phyloP scores from a whole-genome alignment of 2,329 filamentous ascomycete species.

The Biscogniauxia marginata region DNA sequence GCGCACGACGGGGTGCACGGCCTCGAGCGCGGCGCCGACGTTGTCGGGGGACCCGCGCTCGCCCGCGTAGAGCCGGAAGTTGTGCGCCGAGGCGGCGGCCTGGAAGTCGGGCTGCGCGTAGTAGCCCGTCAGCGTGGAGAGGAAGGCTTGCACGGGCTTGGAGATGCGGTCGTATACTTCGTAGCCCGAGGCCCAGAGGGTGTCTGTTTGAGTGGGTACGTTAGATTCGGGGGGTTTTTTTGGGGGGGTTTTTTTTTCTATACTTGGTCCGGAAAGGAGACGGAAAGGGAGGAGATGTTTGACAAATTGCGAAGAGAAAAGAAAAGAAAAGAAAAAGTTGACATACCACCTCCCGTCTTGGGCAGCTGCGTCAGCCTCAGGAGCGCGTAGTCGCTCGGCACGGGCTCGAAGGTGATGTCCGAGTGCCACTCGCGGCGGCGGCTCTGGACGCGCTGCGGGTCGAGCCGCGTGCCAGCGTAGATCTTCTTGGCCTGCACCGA shows the following conservation, averaged over 20 bases:
- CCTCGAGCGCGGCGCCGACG: slow-evolving; percentile 48
- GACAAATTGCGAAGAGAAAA: no score
- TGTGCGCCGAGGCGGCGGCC: slow-evolving; percentile 47
- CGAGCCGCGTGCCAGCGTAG: slow-evolving; percentile 36
- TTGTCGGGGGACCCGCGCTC: slow-evolving; percentile 57
- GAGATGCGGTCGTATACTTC: slow-evolving; percentile 57
- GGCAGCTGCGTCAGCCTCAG: slow-evolving; percentile 50
- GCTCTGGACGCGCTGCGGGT: no score
- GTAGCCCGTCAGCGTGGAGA: slow-evolving; percentile 50
- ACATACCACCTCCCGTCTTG: slow-evolving; percentile 42
- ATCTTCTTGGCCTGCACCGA: slow-evolving; percentile 55
- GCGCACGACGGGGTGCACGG: slow-evolving; percentile 54
- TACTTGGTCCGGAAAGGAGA: no score
- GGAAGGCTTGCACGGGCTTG: slow-evolving; percentile 43
- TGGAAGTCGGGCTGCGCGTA: slow-evolving; percentile 50
- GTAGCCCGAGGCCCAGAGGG: slow-evolving; percentile 50
- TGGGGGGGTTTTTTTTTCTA: no score
- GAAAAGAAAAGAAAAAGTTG: no score
- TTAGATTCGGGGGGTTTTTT: no score
- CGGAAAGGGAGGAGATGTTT: no score
- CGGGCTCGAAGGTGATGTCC: slow-evolving; percentile 54
- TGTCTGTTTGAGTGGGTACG: no score
- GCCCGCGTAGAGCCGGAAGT: slow-evolving; percentile 43
- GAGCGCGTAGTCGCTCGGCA: slow-evolving; percentile 53
- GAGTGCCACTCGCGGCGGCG: slow-evolving; percentile 45